Evolutionary conservation across 2,329 filamentous ascomycete genomes (phyloP), one percentile per base, ranked within the genome.

Genomic region (Colletotrichum orchidophilum): DNA sequence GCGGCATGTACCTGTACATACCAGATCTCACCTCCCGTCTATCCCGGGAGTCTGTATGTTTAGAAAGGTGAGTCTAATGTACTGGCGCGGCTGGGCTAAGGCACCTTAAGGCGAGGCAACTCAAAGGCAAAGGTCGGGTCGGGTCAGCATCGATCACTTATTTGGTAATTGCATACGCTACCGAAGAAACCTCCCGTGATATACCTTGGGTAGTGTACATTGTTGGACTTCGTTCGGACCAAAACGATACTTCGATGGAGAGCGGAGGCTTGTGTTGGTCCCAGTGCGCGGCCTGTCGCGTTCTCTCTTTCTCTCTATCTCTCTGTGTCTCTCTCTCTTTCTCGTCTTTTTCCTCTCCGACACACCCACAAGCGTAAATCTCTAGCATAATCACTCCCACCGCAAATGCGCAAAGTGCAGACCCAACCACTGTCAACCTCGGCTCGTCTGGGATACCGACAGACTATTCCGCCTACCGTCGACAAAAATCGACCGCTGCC

Each of bases 1-100:
- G 9, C 52, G n/a, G 12, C 8, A 26, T n/a, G 64, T 62, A 67
- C 26, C 39, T 49, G 33, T 55, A 67, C 58, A n/a, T 46, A n/a
- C 3, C 39, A 8, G 15, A 46, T 3, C 15, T n/a, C 18, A 18
- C 8, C 39, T n/a, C 18, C 39, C 39, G 39, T 46, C 39, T 18
- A 46, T 46, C 39, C 39, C 21, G 46, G 8, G 31, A 15, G 55
- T 26, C 55, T 42, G 35, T 31, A 42, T 5, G 42, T 33, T 29
- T 18, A 29, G 60, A 21, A 21, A 46, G 39, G 39, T 18, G 15
- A 46, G 39, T n/a, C 39, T 46, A 46, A 46, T 8, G 18, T 46
- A 46, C 39, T 46, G 39, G 39, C 39, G 39, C 15, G 50, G 46
- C 18, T 26, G 60, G 39, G 60, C 66, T 58, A 65, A 64, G 61